Percentiles rank a stretch among this genome's conserved stretches.
Conservation (phyloP, 768 basidiomycete species). For the Naganishia vishniacii region DNA sequence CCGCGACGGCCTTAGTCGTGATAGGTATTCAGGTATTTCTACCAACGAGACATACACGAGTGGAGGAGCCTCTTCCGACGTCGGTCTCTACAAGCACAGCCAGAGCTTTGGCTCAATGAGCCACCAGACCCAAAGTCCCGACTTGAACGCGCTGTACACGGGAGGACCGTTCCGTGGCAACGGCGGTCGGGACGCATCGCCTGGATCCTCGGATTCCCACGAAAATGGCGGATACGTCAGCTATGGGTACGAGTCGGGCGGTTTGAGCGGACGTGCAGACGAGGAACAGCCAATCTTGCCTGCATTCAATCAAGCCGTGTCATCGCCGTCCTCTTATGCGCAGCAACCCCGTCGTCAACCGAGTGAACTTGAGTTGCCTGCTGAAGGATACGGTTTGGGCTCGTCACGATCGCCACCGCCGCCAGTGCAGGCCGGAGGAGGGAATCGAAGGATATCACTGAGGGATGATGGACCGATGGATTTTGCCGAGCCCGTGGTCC, state of each 20-base stretch:
- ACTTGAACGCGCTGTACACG: conserved; percentile 34
- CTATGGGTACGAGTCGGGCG: conserved; percentile 12
- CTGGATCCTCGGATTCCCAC: conserved; percentile 41
- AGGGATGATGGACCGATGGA: conserved; percentile 73
- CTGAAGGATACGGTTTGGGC: conserved; percentile 3
- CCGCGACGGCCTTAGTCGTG: conserved; percentile 41
- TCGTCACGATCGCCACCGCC: conserved; percentile 24
- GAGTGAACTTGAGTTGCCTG: conserved; percentile 14
- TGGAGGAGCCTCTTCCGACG: conserved; percentile 33
- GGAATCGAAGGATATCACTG: conserved; percentile 67
- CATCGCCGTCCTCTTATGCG: conserved; percentile 46
- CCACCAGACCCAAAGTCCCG: conserved; percentile 52
- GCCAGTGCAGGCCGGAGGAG: conserved; percentile 50
- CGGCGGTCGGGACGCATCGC: conserved; percentile 44
- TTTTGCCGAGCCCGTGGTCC: conserved; percentile 61
- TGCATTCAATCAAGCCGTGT: conserved; percentile 34
- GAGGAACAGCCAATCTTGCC: conserved; percentile 20
- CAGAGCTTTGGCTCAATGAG: conserved; percentile 41
- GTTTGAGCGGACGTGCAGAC: conserved; percentile 15
- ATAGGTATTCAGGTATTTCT: conserved; percentile 70
- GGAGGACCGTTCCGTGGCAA: conserved; percentile 47
- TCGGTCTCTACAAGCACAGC: conserved; percentile 39
- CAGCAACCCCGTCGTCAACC: conserved; percentile 43
- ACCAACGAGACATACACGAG: conserved; percentile 62
- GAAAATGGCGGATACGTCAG: conserved; percentile 26